phyloP scores from a whole-genome alignment of 106 monocot genomes.

The Dendrobium officinale region DNA sequence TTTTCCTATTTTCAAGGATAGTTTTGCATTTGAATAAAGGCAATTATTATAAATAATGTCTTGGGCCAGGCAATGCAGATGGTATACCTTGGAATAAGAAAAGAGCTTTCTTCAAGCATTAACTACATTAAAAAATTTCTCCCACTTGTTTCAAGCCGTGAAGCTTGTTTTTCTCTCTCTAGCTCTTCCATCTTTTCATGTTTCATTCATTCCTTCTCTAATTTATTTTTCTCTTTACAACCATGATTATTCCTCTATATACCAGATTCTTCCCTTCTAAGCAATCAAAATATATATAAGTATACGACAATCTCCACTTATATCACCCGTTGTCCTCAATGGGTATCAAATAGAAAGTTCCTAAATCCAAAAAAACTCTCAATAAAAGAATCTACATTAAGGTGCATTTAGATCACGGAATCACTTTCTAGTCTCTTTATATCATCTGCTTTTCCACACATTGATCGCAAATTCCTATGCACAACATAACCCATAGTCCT shows the following conservation, averaged over 20 bases:
- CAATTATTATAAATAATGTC: background rate
- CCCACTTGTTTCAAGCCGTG: background rate
- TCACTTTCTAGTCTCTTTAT: no score
- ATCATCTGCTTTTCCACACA: no score
- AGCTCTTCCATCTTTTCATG: background rate
- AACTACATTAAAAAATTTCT: background rate
- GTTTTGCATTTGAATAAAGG: background rate
- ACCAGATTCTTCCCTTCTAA: background rate
- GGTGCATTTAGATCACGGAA: no score
- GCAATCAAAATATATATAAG: background rate
- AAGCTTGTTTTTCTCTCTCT: background rate
- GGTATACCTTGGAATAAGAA: background rate
- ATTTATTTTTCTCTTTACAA: background rate
- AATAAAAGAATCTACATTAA: background rate
- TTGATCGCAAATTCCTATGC: no score
- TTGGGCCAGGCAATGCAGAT: background rate
- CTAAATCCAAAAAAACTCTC: background rate
- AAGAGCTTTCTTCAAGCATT: background rate
- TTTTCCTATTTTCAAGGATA: background rate
- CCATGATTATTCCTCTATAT: background rate
- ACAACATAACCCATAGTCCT: no score
- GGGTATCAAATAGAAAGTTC: background rate
- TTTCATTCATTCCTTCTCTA: slow-evolving; percentile 2
- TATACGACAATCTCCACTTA: background rate
- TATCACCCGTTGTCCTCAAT: background rate